A percentile compares a stretch with the other conserved stretches of the same genome.
These are phyloP conservation scores for Biscutella laevigata DNA, from an alignment of 441 rosid species.

Conservation along the genomic window DNA sequence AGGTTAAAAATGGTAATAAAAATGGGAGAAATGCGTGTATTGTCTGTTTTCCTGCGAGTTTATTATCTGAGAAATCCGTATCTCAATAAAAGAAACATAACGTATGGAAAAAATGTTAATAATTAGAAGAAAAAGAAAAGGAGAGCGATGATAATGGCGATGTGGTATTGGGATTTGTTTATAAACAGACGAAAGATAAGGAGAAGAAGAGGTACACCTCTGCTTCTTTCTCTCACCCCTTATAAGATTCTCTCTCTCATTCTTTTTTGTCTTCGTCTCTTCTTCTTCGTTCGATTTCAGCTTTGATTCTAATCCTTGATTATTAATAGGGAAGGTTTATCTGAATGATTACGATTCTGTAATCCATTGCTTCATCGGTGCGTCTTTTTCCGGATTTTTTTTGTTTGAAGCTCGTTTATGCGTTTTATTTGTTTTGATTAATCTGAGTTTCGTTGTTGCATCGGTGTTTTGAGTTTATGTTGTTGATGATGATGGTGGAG, in stretches of 20 bases:
- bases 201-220: constrained; percentile 6
- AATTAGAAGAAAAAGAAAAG: not conserved
- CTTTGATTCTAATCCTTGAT: not conserved
- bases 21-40: too few relatives aligned
- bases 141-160: constrained; percentile 18
- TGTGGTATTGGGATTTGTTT: constrained; percentile 23
- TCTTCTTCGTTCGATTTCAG: not conserved
- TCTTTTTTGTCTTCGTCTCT: not conserved
- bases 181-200: constrained; percentile 25
- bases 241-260: not conserved
- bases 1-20: too few relatives aligned
- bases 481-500: constrained; percentile 5
- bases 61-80: constrained; percentile 2
- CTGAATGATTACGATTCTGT: constrained; percentile 13
- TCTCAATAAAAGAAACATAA: not conserved
- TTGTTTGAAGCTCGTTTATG: not conserved
- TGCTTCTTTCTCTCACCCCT: constrained; percentile 2
- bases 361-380: constrained; percentile 34
- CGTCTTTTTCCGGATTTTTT: constrained; percentile 19
- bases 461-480: not conserved
- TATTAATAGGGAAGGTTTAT: constrained; percentile 9
- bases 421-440: not conserved
- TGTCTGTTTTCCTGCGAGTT: too few relatives aligned
- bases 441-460: not conserved
- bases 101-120: not conserved